Percentiles rank a stretch among this genome's conserved stretches.
Evolutionary conservation across 306 rosid species (phyloP).

Genomic region (Begonia masoniana): DNA sequence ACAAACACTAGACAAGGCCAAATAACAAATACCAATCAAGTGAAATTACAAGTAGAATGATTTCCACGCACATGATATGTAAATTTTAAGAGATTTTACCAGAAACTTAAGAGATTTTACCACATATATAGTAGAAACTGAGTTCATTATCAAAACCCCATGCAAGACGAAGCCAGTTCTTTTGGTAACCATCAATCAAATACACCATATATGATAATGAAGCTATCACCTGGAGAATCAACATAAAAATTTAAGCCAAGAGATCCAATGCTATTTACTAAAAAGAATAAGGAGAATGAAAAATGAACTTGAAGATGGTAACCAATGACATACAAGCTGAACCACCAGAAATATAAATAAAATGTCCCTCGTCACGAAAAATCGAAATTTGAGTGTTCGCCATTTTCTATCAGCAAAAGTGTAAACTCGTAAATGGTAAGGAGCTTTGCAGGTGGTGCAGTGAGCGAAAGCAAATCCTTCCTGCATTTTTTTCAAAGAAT

Average conservation of each 20-base stretch:
- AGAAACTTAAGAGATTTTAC: constrained; percentile 24
- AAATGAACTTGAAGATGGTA: constrained; percentile 11
- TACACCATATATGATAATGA: constrained; percentile 72
- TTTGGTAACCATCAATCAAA: constrained; percentile 68
- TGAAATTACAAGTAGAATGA: background rate
- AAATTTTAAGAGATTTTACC: too few relatives aligned
- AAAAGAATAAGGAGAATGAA: constrained; percentile 2
- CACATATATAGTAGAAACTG: constrained; percentile 88
- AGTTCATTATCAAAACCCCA: constrained; percentile 77
- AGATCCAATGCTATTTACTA: constrained; percentile 5
- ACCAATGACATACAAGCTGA: constrained; percentile 71
- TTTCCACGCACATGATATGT: too few relatives aligned
- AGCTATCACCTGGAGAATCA: constrained; percentile 58
- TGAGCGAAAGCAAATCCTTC: constrained; percentile 99
- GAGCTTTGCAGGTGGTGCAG: constrained; percentile 97
- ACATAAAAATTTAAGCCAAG: constrained; percentile 3
- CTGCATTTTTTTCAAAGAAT: constrained; percentile 32
- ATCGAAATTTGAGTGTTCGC: constrained; percentile 92
- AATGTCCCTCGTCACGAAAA: constrained; percentile 93
- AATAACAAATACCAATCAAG: constrained; percentile 5
- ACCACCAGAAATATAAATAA: constrained; percentile 74
- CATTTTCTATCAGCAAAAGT: constrained; percentile 91
- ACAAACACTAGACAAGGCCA: background rate
- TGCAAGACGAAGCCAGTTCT: constrained; percentile 76
- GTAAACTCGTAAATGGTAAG: constrained; percentile 92